Conservation (phyloP, 345 rosid genomes). For the Pseudoturritis turrita region DNA sequence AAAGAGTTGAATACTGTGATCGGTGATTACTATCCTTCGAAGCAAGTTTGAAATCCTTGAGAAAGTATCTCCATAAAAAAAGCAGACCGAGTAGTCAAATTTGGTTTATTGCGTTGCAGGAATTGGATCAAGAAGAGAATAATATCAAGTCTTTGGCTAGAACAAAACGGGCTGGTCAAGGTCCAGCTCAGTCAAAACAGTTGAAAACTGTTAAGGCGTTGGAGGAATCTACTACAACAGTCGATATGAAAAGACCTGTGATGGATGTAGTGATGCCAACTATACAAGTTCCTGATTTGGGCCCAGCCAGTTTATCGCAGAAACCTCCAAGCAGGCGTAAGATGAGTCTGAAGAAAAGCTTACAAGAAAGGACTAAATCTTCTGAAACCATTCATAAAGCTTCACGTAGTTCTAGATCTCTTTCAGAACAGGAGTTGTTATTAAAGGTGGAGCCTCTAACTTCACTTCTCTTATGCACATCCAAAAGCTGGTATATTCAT, state of each 20-base stretch:
- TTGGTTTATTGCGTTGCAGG: constrained; percentile 36
- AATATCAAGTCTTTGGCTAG: constrained; percentile 25
- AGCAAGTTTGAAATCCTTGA: not conserved
- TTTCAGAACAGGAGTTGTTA: constrained; percentile 34
- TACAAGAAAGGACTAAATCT: constrained; percentile 37
- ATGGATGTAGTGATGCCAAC: constrained; percentile 35
- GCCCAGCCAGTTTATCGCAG: constrained; percentile 34
- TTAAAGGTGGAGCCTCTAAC: constrained; percentile 27
- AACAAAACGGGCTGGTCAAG: constrained; percentile 43
- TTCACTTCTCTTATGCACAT: constrained; percentile 38
- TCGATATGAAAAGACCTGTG: constrained; percentile 40
- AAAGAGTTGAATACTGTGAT: not conserved
- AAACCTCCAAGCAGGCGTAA: constrained; percentile 64
- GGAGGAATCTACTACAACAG: constrained; percentile 36
- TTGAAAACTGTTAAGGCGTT: constrained; percentile 35
- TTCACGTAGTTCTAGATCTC: constrained; percentile 35
- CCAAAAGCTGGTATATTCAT: not conserved
- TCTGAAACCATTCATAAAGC: constrained; percentile 40
- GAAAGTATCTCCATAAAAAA: not conserved
- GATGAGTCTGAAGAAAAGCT: constrained; percentile 44
- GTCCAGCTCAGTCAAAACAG: constrained; percentile 46
- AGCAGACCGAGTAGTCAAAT: not conserved
- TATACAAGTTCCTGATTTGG: constrained; percentile 41
- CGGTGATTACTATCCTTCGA: constrained; percentile 6
- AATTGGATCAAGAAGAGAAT: constrained; percentile 39